phyloP scores from a whole-genome alignment of 768 basidiomycete species.

The Hysterangium stoloniferum region DNA sequence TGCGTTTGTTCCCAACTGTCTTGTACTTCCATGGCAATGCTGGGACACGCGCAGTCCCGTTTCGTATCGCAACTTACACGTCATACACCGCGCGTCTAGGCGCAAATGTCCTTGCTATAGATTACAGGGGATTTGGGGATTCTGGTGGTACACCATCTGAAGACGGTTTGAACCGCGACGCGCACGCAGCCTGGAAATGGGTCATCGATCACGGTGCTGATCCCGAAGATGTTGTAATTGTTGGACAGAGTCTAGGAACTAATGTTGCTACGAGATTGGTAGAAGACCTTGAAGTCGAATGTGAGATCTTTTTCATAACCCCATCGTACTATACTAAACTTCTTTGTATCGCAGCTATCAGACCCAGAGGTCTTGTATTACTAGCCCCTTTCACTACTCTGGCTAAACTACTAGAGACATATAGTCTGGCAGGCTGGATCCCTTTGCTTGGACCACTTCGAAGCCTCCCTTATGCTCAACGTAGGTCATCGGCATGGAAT shows the following conservation, averaged over 20 bases:
- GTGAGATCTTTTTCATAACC: slow-evolving; percentile 15
- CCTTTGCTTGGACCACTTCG: slow-evolving; percentile 68
- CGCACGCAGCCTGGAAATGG: slow-evolving; percentile 77
- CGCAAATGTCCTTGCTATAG: slow-evolving; percentile 75
- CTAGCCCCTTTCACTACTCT: slow-evolving; percentile 38
- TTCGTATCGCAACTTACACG: slow-evolving; percentile 63
- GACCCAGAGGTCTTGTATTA: slow-evolving; percentile 33
- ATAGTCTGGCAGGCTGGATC: slow-evolving; percentile 53
- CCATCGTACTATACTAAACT: background rate
- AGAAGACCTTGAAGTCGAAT: slow-evolving; percentile 32
- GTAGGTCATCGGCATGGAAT: slow-evolving; percentile 46
- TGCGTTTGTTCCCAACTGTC: slow-evolving; percentile 60
- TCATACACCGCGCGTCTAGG: slow-evolving; percentile 56
- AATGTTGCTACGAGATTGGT: slow-evolving; percentile 51
- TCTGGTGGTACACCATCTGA: slow-evolving; percentile 75
- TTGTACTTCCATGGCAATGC: slow-evolving; percentile 93
- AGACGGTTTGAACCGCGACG: slow-evolving; percentile 63
- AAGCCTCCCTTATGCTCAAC: slow-evolving; percentile 48
- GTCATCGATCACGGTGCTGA: slow-evolving; percentile 49
- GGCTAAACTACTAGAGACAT: slow-evolving; percentile 55
- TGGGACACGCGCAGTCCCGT: slow-evolving; percentile 61
- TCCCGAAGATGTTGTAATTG: slow-evolving; percentile 54
- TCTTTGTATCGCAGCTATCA: slow-evolving; percentile 18
- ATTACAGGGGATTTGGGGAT: slow-evolving; percentile 91
- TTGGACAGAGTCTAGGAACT: slow-evolving; percentile 88